Base-by-base conservation (phyloP, 371 early-diverging fungal genomes). In the Haplosporangium sp. region DNA sequence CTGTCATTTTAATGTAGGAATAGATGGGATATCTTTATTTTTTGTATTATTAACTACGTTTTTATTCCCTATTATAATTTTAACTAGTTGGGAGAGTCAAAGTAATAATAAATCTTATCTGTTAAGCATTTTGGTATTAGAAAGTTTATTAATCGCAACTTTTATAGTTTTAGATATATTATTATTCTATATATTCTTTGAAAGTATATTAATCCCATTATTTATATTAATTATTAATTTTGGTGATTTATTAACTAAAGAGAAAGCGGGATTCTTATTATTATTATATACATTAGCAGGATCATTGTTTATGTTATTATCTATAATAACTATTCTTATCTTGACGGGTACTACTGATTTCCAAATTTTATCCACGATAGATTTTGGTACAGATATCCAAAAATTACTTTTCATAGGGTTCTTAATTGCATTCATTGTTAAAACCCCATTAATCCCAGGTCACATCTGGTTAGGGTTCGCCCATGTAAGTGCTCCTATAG, bases 141-240 rank as follows among this genome's bases (percentile, higher is more conserved):
- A 84, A 81, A 88, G 86, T 79, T 76, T 88, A 81, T 86, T 84
- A 84, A 85, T 88, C 73, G 82, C 84, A 67, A 85, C 88, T 77
- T 90, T 90, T 79, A 73, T 85, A 66, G 84, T 87, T 82, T 84
- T 87, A 89, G 45, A 45, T 88, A 65, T 83, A 86, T 45, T 45
- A 82, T 83, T 87, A 72, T 90, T 90, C 82, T 90, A 89, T 88
- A 88, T 89, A 74, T 88, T 83, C 85, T 90, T 90, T 85, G 90
- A 90, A 89, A 82, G 83, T 73, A 84, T 87, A 74, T 82, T 87
- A 74, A 89, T 90, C 69, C 90, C 90, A 76, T 87, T 90, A 85
- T 90, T 87, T 86, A 84, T 88, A 67, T 83, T 88, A 81, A 88
- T 90, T 62, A 84, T 86, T 70, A 76, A 77, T 84, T 90, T 82